A percentile compares a stretch with the other conserved stretches of the same genome.
These are phyloP conservation scores for Tuber melanosporum DNA, from an alignment of 495 filamentous ascomycete genomes.

Conservation along the genomic window DNA sequence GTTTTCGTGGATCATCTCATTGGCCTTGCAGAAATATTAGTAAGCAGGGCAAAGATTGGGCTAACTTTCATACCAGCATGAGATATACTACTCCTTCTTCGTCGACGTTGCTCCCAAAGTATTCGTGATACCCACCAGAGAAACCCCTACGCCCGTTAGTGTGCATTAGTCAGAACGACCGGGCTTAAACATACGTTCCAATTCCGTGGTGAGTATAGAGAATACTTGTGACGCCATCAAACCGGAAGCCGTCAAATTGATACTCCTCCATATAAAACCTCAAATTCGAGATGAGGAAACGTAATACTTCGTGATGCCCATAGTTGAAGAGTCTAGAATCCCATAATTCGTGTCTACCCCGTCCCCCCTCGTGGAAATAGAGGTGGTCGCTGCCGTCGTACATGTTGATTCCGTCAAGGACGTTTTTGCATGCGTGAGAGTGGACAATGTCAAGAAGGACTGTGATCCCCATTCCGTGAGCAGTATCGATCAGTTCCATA, in stretches of 20 bases:
- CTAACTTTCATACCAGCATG: constrained; percentile 53
- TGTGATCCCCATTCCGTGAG: constrained; percentile 82
- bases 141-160: constrained; percentile 61
- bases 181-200: constrained; percentile 68
- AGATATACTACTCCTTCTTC: constrained; percentile 93
- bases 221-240: constrained; percentile 98
- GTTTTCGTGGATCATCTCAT: constrained; percentile 85
- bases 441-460: constrained; percentile 95
- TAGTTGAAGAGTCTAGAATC: constrained; percentile 97
- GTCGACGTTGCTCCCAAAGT: constrained; percentile 88
- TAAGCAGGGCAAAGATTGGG: background rate
- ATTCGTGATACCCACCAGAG: constrained; percentile 96
- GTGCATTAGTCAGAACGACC: constrained; percentile 10
- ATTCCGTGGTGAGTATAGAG: constrained; percentile 94
- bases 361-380: constrained; percentile 84
- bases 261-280: constrained; percentile 99
- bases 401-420: constrained; percentile 84
- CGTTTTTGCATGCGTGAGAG: constrained; percentile 96
- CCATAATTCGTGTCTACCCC: constrained; percentile 86
- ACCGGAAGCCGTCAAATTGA: constrained; percentile 90
- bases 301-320: constrained; percentile 83
- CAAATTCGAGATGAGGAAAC: constrained; percentile 90
- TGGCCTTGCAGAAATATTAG: constrained; percentile 51
- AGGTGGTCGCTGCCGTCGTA: constrained; percentile 92
- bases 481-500: constrained; percentile 93